These are phyloP conservation scores for Xylariaceae sp. DNA, from an alignment of 2,329 filamentous ascomycete species.

Conservation along the genomic window DNA sequence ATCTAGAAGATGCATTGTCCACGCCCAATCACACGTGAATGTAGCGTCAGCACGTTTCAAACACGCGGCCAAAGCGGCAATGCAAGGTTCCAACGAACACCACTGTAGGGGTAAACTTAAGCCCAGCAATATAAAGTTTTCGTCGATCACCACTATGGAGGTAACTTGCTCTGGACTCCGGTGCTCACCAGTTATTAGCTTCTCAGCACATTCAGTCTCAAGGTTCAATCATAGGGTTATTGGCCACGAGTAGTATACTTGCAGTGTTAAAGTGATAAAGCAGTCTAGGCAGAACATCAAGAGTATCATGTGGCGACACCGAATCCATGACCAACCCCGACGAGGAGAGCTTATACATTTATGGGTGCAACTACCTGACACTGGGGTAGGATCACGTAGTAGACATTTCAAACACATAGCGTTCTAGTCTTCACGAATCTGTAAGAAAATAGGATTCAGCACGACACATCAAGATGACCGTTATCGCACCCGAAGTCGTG, in stretches of 20 bases:
- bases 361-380: neutral
- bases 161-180: neutral
- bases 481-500: slow-evolving; percentile 42
- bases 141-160: neutral
- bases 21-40: neutral
- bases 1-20: neutral
- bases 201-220: no score
- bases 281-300: no score
- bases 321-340: neutral
- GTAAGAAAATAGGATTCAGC: neutral
- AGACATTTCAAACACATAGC: neutral
- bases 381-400: neutral
- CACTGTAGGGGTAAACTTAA: no score
- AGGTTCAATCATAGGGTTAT: neutral
- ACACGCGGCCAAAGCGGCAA: neutral
- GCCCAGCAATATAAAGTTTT: no score
- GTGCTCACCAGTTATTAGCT: no score
- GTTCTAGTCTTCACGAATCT: neutral
- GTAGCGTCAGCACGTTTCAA: neutral
- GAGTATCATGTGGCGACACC: neutral
- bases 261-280: neutral
- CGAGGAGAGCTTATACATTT: neutral
- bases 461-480: slow-evolving; percentile 1
- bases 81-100: no score
- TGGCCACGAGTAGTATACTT: neutral